Conservation (phyloP, 306 rosid genomes). For the Ceratonia siliqua region DNA sequence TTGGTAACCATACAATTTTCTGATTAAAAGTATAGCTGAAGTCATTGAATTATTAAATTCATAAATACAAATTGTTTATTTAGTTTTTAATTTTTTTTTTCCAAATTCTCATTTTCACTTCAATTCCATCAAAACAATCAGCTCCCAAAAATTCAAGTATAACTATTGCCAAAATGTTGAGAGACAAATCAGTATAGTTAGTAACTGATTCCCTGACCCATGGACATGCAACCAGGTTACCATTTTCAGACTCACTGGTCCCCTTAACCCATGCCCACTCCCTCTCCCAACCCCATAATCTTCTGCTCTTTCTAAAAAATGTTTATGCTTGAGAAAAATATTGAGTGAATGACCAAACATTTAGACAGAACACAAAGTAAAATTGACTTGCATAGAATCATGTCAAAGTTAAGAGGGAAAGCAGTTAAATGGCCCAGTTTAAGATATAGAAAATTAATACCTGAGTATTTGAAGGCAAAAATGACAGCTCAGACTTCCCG, state of each 20-base stretch:
- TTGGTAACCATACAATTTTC: not conserved
- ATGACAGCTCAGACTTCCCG: constrained; percentile 91
- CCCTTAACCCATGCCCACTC: not conserved
- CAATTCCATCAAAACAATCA: not conserved
- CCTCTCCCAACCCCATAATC: not conserved
- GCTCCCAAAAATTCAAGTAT: not conserved
- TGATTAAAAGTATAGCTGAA: not conserved
- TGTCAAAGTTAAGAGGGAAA: not conserved
- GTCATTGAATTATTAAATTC: not conserved
- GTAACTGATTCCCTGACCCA: not conserved
- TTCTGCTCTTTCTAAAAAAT: not conserved
- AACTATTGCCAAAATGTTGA: not conserved
- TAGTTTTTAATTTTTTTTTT: not conserved
- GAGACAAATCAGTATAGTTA: not conserved
- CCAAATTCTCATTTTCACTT: not conserved
- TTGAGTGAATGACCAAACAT: not conserved
- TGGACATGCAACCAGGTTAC: constrained; percentile 5
- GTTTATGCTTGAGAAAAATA: constrained; percentile 1
- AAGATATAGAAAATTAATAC: constrained; percentile 41
- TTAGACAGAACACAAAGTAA: constrained; percentile 13
- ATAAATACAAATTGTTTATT: not conserved
- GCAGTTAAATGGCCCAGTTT: not conserved
- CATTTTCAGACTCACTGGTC: constrained; percentile 1
- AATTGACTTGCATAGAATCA: constrained; percentile 13
- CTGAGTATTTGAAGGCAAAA: constrained; percentile 91